These are phyloP conservation scores for Annulohypoxylon nitens DNA, from an alignment of 495 filamentous ascomycete genomes.

Conservation along the genomic window DNA sequence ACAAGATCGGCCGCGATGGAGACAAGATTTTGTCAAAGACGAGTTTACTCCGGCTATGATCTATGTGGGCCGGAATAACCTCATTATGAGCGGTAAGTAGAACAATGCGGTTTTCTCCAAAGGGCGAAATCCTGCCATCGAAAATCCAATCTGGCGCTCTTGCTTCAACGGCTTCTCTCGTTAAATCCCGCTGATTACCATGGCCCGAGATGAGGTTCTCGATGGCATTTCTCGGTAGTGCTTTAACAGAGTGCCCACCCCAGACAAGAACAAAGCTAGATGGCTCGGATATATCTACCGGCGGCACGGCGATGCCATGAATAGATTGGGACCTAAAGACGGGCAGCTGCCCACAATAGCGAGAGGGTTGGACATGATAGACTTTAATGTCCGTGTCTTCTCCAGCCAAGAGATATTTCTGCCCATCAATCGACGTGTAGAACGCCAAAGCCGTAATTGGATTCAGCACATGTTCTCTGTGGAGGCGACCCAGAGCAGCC, in stretches of 20 bases:
- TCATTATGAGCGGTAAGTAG: constrained; percentile 91
- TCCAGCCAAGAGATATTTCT: constrained; percentile 72
- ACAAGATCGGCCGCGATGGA: constrained; percentile 87
- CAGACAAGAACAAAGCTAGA: constrained; percentile 62
- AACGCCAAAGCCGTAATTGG: constrained; percentile 73
- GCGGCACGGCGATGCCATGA: constrained; percentile 71
- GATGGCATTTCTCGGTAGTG: constrained; percentile 41
- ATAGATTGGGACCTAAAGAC: constrained; percentile 75
- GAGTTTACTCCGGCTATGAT: constrained; percentile 34
- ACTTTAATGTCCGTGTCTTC: constrained; percentile 80
- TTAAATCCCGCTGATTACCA: constrained; percentile 1
- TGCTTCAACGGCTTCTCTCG: constrained; percentile 38
- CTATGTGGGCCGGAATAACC: constrained; percentile 57
- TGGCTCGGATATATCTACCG: constrained; percentile 38
- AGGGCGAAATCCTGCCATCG: constrained; percentile 71
- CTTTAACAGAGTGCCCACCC: constrained; percentile 64
- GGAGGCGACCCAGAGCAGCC: constrained; percentile 42
- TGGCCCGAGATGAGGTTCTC: constrained; percentile 41
- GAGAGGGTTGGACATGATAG: constrained; percentile 59
- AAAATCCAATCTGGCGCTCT: constrained; percentile 84
- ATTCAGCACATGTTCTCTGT: constrained; percentile 56
- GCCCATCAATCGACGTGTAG: constrained; percentile 47
- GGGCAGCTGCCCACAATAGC: constrained; percentile 54
- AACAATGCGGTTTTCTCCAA: constrained; percentile 49
- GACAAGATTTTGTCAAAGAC: constrained; percentile 64